Evolutionary conservation across 1,139 yeast species (phyloP), one percentile per base, ranked within the genome.

Genomic region (Pichia cactophila): DNA sequence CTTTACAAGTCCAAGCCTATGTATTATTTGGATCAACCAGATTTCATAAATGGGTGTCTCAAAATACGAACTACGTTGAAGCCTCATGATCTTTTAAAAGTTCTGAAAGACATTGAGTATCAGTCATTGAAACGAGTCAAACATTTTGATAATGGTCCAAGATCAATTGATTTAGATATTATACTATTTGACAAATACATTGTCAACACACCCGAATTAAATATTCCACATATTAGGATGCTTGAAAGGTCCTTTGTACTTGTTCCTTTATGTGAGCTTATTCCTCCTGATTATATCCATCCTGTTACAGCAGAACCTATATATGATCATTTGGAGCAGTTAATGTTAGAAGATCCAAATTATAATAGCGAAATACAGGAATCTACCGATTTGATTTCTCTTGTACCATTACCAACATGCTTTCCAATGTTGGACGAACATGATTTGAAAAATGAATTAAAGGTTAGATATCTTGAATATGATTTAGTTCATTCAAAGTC

Each of bases 1-100:
- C 68, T 92, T 52, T 92, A 87, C 65, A 81, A 85, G 53, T 86
- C 96, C 26, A 87, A 83, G 56, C 97, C 99, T 43, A 92, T 92
- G 97, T 94, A 89, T 64, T 80, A 75, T 55, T 69, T 75, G 44
- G 87, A 89, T 53, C 99, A 92, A 68, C 75, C 81, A 2, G 83
- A 81, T 60, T 94, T 92, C 63, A 71, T 83, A 58, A 94, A 92
- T 63, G 97, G 97, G 1, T 95, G 83, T 1, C 62, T 87, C 23
- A 79, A 83, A 58, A 72, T 86, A n/a, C 67, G 71, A 42, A 75
- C 85, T 0, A 64, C 64, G 7, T 66, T 81, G 43, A 56, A 74
- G 0, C 97, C 99, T 1, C 71, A 74, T 42, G 81, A 79, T 1
- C 69, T 94, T 26, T 69, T 92, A 43, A 64, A 66, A 20, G 69